Conservation (phyloP, 2,329 filamentous ascomycete genomes). For the Ophiosphaerella narmari region DNA sequence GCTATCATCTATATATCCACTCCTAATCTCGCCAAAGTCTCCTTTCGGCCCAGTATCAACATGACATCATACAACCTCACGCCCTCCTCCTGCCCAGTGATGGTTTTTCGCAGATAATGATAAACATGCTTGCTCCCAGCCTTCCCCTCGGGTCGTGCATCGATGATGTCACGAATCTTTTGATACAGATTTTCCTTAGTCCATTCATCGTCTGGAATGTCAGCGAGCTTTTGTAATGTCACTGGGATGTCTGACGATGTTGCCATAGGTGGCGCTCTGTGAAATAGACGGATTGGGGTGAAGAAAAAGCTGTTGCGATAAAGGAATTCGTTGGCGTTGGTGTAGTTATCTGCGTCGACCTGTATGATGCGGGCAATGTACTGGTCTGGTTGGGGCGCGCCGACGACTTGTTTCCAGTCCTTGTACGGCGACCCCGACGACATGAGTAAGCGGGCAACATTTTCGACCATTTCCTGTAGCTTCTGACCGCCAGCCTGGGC, state of each 20-base stretch:
- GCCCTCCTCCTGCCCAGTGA: slow-evolving; percentile 39
- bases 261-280: slow-evolving; percentile 6
- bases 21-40: slow-evolving; percentile 37
- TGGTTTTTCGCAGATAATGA: slow-evolving; percentile 37
- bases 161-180: slow-evolving; percentile 34
- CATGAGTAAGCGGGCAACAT: slow-evolving; percentile 35
- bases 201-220: slow-evolving; percentile 30
- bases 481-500: slow-evolving; percentile 52
- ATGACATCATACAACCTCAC: slow-evolving; percentile 44
- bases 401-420: slow-evolving; percentile 28
- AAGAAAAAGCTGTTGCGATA: slow-evolving; percentile 65
- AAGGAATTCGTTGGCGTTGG: slow-evolving; percentile 60
- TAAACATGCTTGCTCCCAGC: slow-evolving; percentile 37
- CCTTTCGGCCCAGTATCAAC: slow-evolving; percentile 37
- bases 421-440: slow-evolving; percentile 33
- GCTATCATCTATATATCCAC: slow-evolving; percentile 6
- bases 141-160: slow-evolving; percentile 28
- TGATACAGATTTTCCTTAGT: slow-evolving; percentile 27
- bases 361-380: slow-evolving; percentile 59
- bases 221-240: slow-evolving; percentile 18
- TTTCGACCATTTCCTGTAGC: slow-evolving; percentile 44
- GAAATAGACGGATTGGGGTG: slow-evolving; percentile 35
- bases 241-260: slow-evolving; percentile 22
- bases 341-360: slow-evolving; percentile 63
- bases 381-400: slow-evolving; percentile 40